Conservation (phyloP, 169 alveolate genomes). For the Perkinsus olseni region DNA sequence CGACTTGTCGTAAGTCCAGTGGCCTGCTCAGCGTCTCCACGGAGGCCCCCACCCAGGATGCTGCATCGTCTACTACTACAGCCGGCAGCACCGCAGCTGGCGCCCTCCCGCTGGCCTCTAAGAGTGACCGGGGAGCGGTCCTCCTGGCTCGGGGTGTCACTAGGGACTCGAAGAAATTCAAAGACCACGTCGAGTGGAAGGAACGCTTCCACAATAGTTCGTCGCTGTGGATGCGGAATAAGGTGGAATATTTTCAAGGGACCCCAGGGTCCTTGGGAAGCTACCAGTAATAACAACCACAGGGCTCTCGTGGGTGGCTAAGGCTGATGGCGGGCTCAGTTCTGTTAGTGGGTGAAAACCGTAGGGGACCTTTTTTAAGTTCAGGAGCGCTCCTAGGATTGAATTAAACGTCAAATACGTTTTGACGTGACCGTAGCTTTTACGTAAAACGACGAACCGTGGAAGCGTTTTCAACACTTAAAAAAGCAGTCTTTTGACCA, state of each 20-base stretch:
- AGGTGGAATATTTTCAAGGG: neutral
- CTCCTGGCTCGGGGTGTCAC: neutral
- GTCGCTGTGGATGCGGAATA: neutral
- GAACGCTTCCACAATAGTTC: neutral
- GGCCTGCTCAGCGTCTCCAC: neutral
- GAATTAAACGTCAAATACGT: too few relatives aligned
- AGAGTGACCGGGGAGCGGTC: neutral
- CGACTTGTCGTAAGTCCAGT: neutral
- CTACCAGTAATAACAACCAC: neutral
- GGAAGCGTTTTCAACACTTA: too few relatives aligned
- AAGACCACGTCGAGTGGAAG: neutral
- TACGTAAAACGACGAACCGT: too few relatives aligned
- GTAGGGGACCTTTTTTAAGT: too few relatives aligned
- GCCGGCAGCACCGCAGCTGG: neutral
- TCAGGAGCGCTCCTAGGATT: too few relatives aligned
- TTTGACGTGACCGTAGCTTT: too few relatives aligned
- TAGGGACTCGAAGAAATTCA: neutral
- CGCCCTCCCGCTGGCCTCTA: neutral
- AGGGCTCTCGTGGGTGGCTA: too few relatives aligned
- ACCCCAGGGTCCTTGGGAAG: neutral
- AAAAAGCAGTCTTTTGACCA: too few relatives aligned
- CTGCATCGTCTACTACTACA: neutral
- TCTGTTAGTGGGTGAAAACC: too few relatives aligned
- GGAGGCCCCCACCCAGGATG: neutral
- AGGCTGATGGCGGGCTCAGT: too few relatives aligned